These are phyloP conservation scores for Blastomyces gilchristii DNA, from an alignment of 2,329 filamentous ascomycete species.

Conservation along the genomic window DNA sequence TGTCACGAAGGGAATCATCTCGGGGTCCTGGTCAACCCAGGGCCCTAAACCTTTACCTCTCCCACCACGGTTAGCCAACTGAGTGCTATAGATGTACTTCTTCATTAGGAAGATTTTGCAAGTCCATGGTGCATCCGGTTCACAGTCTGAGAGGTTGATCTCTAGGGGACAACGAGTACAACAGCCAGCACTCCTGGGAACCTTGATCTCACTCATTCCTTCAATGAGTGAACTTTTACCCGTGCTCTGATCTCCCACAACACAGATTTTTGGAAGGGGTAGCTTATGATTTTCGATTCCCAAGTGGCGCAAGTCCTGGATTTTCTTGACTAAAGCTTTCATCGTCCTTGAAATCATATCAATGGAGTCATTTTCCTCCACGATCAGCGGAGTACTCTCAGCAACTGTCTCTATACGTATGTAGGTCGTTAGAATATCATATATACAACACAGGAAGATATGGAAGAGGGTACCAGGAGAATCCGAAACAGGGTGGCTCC, in stretches of 20 bases:
- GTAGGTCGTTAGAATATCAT: background rate
- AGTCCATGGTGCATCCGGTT: constrained; percentile 44
- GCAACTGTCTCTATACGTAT: constrained; percentile 9
- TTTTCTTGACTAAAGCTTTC: constrained; percentile 30
- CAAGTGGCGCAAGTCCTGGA: constrained; percentile 55
- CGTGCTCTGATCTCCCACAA: constrained; percentile 75
- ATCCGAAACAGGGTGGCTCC: background rate
- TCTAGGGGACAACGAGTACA: constrained; percentile 76
- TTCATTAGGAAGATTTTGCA: constrained; percentile 58
- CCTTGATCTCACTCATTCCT: constrained; percentile 55
- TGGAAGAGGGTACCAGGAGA: background rate
- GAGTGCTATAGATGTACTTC: constrained; percentile 48
- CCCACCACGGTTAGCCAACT: constrained; percentile 36
- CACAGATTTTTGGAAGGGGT: constrained; percentile 65
- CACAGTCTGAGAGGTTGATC: constrained; percentile 56
- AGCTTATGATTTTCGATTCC: constrained; percentile 60
- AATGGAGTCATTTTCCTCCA: constrained; percentile 17
- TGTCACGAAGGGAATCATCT: constrained; percentile 50
- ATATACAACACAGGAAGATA: background rate
- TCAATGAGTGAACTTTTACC: constrained; percentile 64
- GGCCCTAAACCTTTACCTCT: constrained; percentile 50
- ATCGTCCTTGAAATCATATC: constrained; percentile 26
- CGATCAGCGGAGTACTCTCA: constrained; percentile 5
- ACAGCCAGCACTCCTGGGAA: constrained; percentile 59
- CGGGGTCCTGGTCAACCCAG: constrained; percentile 47